Evolutionary conservation across 2,329 filamentous ascomycete genomes (phyloP), one percentile per base, ranked within the genome.

Genomic region (Arachnomyces sp.): DNA sequence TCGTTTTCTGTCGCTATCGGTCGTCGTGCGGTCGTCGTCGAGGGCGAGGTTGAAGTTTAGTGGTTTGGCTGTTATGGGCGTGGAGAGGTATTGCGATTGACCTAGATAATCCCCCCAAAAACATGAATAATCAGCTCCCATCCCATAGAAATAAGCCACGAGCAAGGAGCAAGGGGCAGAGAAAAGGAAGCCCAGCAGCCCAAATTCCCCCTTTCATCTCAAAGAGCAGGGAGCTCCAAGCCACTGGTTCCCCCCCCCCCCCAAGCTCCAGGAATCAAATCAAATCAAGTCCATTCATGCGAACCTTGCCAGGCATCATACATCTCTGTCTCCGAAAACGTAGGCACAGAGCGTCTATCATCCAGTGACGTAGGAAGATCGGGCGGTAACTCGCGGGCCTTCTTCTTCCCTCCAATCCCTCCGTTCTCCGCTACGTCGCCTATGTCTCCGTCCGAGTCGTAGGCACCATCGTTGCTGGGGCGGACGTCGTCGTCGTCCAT

Each of bases 291-390:
- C 5, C 35, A 28, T 42, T 50, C 36, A 20, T 37, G 46, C 72
- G 59, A 61, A 82, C 90, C 90, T 81, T 96, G 88, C 92, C 92
- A 98, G 52, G 87, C 92, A 74, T 98, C 92, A 63, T 96, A 98
- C 69, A 95, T 87, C 71, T 96, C 92, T 31, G 89, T 94, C 71
- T 96, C 92, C 41, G 83, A 74, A 48, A 81, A 79, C 34, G 70
- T 72, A 3, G 80, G 76, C 28, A 83, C 75, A 54, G 73, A 73
- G 52, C 81, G 77, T 45, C 92, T 79, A 68, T 98, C 92, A 62
- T 98, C 83, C 40, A 98, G 76, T 9, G 89, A 94, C 50, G 77
- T 92, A 8, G 92, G 92, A 28, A 98, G 76, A 64, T 98, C 92
- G 50, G 76, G 68, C 31, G 92, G 92, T 37, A 96, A 77, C 45